A percentile compares a stretch with the other conserved stretches of the same genome.
These are phyloP conservation scores for Dacryopinax primogenitus DNA, from an alignment of 768 basidiomycete species.

Conservation along the genomic window DNA sequence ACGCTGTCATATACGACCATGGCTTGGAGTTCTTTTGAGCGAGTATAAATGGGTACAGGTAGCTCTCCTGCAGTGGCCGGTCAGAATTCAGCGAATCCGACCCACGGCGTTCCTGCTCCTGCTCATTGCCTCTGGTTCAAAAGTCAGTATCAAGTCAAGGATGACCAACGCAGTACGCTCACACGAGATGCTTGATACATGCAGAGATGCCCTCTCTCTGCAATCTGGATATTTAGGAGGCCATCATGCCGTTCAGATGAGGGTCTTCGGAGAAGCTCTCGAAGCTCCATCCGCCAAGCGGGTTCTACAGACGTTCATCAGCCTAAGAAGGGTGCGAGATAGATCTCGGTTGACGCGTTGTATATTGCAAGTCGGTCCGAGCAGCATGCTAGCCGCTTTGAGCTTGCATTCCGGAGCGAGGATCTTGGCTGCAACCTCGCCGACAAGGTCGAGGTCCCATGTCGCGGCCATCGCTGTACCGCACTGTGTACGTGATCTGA, in stretches of 20 bases:
- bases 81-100: constrained; percentile 36
- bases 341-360: constrained; percentile 37
- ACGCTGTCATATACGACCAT: constrained; percentile 18
- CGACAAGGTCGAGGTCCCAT: constrained; percentile 53
- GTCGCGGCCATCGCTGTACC: constrained; percentile 66
- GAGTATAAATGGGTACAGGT: constrained; percentile 48
- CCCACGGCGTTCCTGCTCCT: constrained; percentile 59
- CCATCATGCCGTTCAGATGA: constrained; percentile 52
- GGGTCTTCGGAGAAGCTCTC: constrained; percentile 76
- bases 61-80: constrained; percentile 45
- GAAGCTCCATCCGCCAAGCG: constrained; percentile 37
- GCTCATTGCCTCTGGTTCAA: constrained; percentile 52
- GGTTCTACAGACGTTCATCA: constrained; percentile 27
- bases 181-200: constrained; percentile 75
- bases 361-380: constrained; percentile 76
- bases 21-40: constrained; percentile 24
- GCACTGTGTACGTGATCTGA: constrained; percentile 29
- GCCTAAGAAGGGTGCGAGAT: constrained; percentile 15
- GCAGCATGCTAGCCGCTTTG: constrained; percentile 50
- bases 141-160: neutral
- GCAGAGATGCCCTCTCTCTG: constrained; percentile 62
- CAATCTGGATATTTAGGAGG: constrained; percentile 63
- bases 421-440: constrained; percentile 48
- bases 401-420: constrained; percentile 62
- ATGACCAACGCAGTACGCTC: constrained; percentile 17